Base-by-base conservation (phyloP, 1,284 basidiomycete genomes). In the Tetrapyrgos nigripes region DNA sequence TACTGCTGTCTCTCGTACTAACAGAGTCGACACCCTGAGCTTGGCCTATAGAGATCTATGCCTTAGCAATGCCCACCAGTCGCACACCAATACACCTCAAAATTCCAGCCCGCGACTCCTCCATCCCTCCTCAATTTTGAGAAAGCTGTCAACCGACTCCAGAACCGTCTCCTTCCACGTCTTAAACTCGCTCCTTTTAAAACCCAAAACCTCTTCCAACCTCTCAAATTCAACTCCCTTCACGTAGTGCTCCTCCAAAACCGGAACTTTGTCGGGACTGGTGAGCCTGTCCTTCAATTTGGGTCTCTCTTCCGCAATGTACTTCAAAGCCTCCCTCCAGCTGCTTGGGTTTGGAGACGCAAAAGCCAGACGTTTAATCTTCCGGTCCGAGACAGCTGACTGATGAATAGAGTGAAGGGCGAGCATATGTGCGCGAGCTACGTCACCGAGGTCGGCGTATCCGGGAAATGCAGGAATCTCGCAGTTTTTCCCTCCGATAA, bases 381-480 rank as follows among this genome's bases (percentile, higher is more conserved):
- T 53, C 8, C 33, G 26, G 17, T 43, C 55, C 28, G 53, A 27
- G 27, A 50, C 43, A 13, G 55, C 50, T 13, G n/a, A n/a, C n/a
- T n/a, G n/a, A 1, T 62, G 51, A 14, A n/a, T 53, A 8, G 53
- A 17, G 28, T 60, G 37, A 13, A 69, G 55, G 24, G 66, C 67
- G 28, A 64, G 62, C 1, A 71, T 62, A 35, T 70, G 69, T 10
- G 62, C 64, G 21, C 59, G 65, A 50, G 66, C 67, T 14, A 68
- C 63, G 35, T 71, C 69, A 23, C 68, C 65, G 37, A 69, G 64
- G 50, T 71, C 69, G 53, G 55, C 58, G 26, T 62, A 46, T 2
- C 60, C 51, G n/a, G 40, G 27, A 49, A 55, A 59, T 4, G n/a
- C n/a, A 10, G 50, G 35, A 10, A 51, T 23, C 31, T 50, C 44